Percentiles rank a stretch among this genome's conserved stretches.
These are phyloP conservation scores for Diaporthe vexans DNA, from an alignment of 2,329 filamentous ascomycete species.

Conservation along the genomic window DNA sequence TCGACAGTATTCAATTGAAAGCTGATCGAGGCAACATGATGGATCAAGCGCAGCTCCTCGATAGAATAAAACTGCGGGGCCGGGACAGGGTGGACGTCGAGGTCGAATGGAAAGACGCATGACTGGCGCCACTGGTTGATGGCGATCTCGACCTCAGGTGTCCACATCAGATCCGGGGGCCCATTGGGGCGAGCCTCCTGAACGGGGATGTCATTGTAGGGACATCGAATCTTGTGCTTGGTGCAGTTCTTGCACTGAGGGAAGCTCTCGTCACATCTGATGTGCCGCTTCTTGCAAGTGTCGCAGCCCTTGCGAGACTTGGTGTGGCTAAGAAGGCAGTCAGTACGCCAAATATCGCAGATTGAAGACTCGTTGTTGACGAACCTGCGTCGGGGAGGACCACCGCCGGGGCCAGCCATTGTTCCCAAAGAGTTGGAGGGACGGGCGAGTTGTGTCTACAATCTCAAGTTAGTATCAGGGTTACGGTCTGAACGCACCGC, in stretches of 20 bases:
- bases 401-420: constrained; percentile 96
- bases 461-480: neutral
- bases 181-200: constrained; percentile 74
- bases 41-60: constrained; percentile 88
- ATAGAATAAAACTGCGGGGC: constrained; percentile 80
- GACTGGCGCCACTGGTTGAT: constrained; percentile 88
- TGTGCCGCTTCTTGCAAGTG: constrained; percentile 97
- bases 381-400: constrained; percentile 82
- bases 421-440: constrained; percentile 46
- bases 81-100: constrained; percentile 82
- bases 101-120: constrained; percentile 86
- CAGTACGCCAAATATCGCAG: constrained; percentile 41
- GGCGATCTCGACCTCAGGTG: constrained; percentile 84
- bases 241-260: constrained; percentile 99
- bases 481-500: no score
- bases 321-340: constrained; percentile 79
- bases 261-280: constrained; percentile 97
- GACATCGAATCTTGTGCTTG: constrained; percentile 98
- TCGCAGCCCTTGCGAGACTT: constrained; percentile 99
- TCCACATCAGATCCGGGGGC: constrained; percentile 84
- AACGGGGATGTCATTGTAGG: constrained; percentile 90
- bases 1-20: constrained; percentile 83
- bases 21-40: constrained; percentile 90
- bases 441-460: neutral
- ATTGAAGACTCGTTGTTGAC: constrained; percentile 45